Evolutionary conservation across 2,329 filamentous ascomycete genomes (phyloP).

Genomic region (Phialocephala sp.): DNA sequence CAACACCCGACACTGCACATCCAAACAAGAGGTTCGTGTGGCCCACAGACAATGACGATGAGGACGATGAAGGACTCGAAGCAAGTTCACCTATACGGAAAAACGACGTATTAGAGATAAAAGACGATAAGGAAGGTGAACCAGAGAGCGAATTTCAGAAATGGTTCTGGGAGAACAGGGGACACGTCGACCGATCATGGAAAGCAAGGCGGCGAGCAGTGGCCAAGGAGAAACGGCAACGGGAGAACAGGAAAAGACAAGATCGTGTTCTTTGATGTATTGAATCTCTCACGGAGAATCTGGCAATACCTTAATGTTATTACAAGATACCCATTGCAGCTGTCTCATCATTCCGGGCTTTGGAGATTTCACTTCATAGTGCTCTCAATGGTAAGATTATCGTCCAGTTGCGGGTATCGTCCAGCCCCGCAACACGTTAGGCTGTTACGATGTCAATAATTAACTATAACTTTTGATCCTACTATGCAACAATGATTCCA

Average conservation of each 20-base stretch:
- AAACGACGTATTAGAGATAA: conserved; percentile 24
- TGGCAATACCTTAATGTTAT: neutral
- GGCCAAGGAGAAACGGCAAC: conserved; percentile 70
- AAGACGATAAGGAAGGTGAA: conserved; percentile 28
- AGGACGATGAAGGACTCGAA: conserved; percentile 46
- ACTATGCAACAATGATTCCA: no score
- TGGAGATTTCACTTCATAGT: neutral
- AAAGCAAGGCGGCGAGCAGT: conserved; percentile 67
- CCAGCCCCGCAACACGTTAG: no score
- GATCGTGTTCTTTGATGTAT: conserved; percentile 28
- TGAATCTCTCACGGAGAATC: neutral
- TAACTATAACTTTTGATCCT: no score
- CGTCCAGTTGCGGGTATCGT: no score
- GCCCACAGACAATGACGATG: conserved; percentile 53
- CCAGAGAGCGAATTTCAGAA: conserved; percentile 62
- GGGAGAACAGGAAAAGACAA: conserved; percentile 64
- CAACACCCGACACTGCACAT: conserved; percentile 91
- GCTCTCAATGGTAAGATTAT: neutral
- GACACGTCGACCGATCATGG: conserved; percentile 70
- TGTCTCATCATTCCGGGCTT: neutral
- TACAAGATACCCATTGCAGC: conserved; percentile 9
- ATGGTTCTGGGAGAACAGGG: conserved; percentile 72
- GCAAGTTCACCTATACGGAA: conserved; percentile 28
- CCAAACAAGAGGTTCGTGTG: conserved; percentile 68
- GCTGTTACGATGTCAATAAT: no score